phyloP scores from a whole-genome alignment of 2,329 filamentous ascomycete genomes.

The Pseudogymnoascus destructans region DNA sequence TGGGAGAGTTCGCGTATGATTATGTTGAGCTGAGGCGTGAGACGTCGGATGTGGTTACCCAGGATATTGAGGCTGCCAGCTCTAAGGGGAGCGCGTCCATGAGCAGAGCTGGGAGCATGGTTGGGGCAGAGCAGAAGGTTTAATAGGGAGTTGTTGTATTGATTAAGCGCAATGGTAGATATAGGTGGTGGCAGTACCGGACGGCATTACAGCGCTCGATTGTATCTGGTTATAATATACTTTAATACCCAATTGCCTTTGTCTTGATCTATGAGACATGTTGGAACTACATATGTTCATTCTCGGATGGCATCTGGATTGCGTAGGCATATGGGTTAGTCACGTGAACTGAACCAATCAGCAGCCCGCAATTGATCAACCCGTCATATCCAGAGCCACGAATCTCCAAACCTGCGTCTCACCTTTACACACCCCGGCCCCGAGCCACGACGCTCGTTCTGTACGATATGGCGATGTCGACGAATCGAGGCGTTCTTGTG shows the following conservation, averaged over 20 bases:
- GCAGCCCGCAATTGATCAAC: background rate
- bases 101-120: background rate
- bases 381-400: background rate
- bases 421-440: background rate
- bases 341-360: background rate
- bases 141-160: background rate
- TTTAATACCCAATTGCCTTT: background rate
- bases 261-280: background rate
- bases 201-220: background rate
- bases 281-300: background rate
- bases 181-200: background rate
- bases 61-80: background rate
- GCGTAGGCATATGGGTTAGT: background rate
- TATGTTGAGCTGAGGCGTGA: slow-evolving; percentile 33
- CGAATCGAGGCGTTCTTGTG: background rate
- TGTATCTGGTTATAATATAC: background rate
- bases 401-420: background rate
- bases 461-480: background rate
- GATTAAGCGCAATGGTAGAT: background rate
- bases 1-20: slow-evolving; percentile 92
- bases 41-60: background rate
- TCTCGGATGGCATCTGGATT: background rate
- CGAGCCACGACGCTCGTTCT: background rate
- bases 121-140: background rate
- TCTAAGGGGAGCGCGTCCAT: background rate